Base-by-base conservation (phyloP, 2,329 filamentous ascomycete species). In the Aureobasidium sp. region DNA sequence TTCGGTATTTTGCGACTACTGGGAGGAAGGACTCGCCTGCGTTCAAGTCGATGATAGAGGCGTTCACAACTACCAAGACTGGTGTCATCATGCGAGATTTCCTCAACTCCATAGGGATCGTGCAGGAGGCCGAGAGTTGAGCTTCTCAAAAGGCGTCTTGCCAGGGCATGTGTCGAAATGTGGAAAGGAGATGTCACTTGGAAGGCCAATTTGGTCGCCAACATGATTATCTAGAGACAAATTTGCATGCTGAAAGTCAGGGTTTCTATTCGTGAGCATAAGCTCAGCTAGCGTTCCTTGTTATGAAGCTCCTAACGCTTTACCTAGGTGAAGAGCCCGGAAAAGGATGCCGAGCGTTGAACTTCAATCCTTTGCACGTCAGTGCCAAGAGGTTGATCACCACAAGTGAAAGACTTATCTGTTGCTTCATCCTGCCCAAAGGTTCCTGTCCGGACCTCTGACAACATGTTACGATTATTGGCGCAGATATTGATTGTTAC, bases 31-130 rank as follows among this genome's bases (percentile, higher is more conserved):
- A 57, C 15, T 57, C 53, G 3, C 40, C 53, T n/a, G 53, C 53
- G 11, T 45, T 35, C 29, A 47, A 24, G 5, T 15, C 29, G 11
- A 57, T 57, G 53, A 35, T 31, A 5, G 29, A 57, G 4, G 53
- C 53, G 2, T 57, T 57, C 24, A 42, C 40, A 5, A 24, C 6
- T 1, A 47, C 17, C 29, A 57, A 57, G 33, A 57, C 53, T 14
- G 53, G 53, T 9, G 14, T 57, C 1, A 47, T 57, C 29, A 57
- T 57, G 53, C 53, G 53, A 7, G 53, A 57, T 14, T 57, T 57
- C 19, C 40, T 57, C 6, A 15, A 44, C 9, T 40, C 40, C 1
- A 57, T 57, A 15, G 37, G 50, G 24, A 12, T 53, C 2, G 45
- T 31, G 7, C 27, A 27, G 27, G 22, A 31, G 15, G 15, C 29